Evolutionary conservation across 257 asterid species (phyloP).

Genomic region (Fraxinus americana): DNA sequence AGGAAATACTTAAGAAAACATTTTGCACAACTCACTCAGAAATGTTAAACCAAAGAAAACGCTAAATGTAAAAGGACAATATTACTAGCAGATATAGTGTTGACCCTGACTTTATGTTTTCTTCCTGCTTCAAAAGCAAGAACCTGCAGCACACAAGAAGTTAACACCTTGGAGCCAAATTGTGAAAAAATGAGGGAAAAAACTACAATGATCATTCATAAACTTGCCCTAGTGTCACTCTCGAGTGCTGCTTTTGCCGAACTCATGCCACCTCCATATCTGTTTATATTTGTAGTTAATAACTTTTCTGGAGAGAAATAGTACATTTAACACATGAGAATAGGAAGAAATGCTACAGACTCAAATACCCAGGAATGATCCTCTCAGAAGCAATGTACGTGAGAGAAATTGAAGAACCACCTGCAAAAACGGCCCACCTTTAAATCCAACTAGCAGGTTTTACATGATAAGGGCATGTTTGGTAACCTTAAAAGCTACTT

Average conservation of each 20-base stretch:
- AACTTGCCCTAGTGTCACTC: conserved; percentile 78
- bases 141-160: conserved; percentile 47
- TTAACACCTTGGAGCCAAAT: background rate
- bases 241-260: conserved; percentile 90
- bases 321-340: background rate
- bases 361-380: conserved; percentile 81
- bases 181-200: background rate
- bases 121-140: conserved; percentile 96
- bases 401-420: conserved; percentile 83
- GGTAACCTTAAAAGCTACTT: background rate
- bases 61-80: conserved; percentile 9
- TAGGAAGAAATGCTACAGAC: conserved; percentile 13
- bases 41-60: background rate
- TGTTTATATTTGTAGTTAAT: conserved; percentile 24
- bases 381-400: conserved; percentile 89
- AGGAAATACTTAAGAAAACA: background rate
- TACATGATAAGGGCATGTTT: background rate
- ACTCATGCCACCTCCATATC: conserved; percentile 97
- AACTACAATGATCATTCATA: conserved; percentile 9
- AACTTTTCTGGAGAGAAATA: conserved; percentile 12
- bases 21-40: background rate
- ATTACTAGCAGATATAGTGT: conserved; percentile 90
- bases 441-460: conserved; percentile 15
- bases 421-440: conserved; percentile 38
- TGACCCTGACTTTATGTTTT: conserved; percentile 79